Evolutionary conservation across 2,329 filamentous ascomycete species (phyloP), one percentile per base, ranked within the genome.

Genomic region (Fusarium sarcochroum): DNA sequence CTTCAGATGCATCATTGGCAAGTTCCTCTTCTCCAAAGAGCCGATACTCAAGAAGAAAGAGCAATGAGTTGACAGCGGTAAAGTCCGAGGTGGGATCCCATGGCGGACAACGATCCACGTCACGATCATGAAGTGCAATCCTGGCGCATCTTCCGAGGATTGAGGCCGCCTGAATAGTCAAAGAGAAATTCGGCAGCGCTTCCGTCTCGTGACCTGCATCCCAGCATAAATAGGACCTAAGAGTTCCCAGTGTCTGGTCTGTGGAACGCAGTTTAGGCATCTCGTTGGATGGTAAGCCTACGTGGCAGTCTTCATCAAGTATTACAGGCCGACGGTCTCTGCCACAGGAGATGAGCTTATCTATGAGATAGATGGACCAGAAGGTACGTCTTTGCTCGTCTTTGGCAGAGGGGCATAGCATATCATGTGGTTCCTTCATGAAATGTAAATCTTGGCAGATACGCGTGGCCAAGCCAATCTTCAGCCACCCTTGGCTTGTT

Each of bases 71-170:
- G 18, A 44, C 44, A 6, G 38, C 49, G 2, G 49, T 27, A 4
- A 52, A 52, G 11, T 52, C 49, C 2, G 49, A 52, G 13, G 38
- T 38, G 9, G 38, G 49, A 15, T 52, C 38, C 49, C 49, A 52
- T 3, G 49, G 38, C 0, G 49, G 20, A 44, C 44, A 38, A 1
- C 25, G 49, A 17, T 38, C 49, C 23, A 52, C 44, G 11, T 52
- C 44, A 8, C 42, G 44, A 18, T 52, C 49, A 20, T 35, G 49
- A 5, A 52, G 49, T 5, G 34, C 49, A 8, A 38, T 6, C 49
- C 49, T 6, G 34, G 27, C 5, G 44, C 38, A 21, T 10, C 10
- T 30, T 52, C 38, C 6, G 27, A 30, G 27, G 17, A 44, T 52
- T n/a, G 38, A 20, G 7, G 44, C 44, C 2, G 34, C 27, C 6